Percentiles rank a stretch among this genome's conserved stretches.
Conservation (phyloP, 331 rosid genomes). For the Quercus phellos region DNA sequence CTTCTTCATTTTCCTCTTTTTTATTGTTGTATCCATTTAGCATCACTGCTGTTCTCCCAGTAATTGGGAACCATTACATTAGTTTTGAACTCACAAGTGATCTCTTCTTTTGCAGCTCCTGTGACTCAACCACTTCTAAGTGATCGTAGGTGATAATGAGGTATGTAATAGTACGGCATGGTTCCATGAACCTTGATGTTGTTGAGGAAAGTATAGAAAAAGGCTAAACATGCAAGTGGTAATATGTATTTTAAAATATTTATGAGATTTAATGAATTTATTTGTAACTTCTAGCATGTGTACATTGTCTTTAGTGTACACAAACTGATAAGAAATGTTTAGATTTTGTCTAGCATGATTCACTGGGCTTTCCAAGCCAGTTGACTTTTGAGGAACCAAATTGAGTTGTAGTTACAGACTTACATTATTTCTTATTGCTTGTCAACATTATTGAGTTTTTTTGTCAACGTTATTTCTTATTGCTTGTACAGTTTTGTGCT, state of each 20-base stretch:
- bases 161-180: background rate
- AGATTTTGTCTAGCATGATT: slow-evolving; percentile 16
- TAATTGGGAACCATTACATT: background rate
- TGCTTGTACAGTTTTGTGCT: too few species aligned
- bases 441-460: background rate
- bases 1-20: too few species aligned
- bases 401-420: background rate
- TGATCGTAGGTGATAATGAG: slow-evolving; percentile 40
- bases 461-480: background rate
- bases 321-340: slow-evolving; percentile 7
- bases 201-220: background rate
- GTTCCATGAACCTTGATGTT: slow-evolving; percentile 24
- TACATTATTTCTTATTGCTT: background rate
- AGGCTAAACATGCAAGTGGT: slow-evolving; percentile 16
- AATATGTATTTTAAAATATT: background rate
- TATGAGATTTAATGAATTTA: slow-evolving; percentile 5
- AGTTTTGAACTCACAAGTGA: slow-evolving; percentile 4
- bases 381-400: background rate
- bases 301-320: slow-evolving; percentile 16
- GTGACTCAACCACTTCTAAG: slow-evolving; percentile 54
- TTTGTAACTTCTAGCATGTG: slow-evolving; percentile 24
- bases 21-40: too few species aligned
- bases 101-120: slow-evolving; percentile 34
- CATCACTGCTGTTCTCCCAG: background rate
- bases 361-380: slow-evolving; percentile 6